Conservation (phyloP, 1,284 basidiomycete species). For the Trichosporon faecale region DNA sequence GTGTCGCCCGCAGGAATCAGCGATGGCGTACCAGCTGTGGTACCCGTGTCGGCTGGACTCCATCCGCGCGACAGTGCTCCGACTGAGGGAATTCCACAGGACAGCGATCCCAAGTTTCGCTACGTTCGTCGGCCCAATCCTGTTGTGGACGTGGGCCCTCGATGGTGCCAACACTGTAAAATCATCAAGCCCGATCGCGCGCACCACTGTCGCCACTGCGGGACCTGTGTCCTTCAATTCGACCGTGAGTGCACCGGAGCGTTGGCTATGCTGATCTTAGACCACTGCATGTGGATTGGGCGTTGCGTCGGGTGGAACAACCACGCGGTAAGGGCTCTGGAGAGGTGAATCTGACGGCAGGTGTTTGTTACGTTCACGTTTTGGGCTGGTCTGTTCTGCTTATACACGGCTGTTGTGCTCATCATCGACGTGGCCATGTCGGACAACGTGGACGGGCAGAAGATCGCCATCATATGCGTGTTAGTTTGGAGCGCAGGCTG, state of each 20-base stretch:
- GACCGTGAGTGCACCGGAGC: slow-evolving; percentile 34
- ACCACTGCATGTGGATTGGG: slow-evolving; percentile 50
- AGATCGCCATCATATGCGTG: slow-evolving; percentile 43
- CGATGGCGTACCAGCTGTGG: too few species aligned
- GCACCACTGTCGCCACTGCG: slow-evolving; percentile 52
- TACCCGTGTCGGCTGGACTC: too few species aligned
- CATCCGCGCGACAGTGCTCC: too few species aligned
- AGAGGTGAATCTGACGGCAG: slow-evolving; percentile 20
- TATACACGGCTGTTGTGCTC: slow-evolving; percentile 38
- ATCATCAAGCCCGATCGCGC: slow-evolving; percentile 50
- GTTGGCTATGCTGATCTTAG: slow-evolving; percentile 16
- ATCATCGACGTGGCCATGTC: slow-evolving; percentile 29
- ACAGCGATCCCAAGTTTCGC: slow-evolving; percentile 12
- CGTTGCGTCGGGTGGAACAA: slow-evolving; percentile 52
- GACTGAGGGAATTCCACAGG: too few species aligned
- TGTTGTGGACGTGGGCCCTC: slow-evolving; percentile 22
- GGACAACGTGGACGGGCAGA: slow-evolving; percentile 39
- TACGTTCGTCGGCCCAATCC: slow-evolving; percentile 38
- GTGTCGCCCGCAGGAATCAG: too few species aligned
- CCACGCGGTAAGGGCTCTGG: slow-evolving; percentile 39
- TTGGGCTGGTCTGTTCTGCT: slow-evolving; percentile 44
- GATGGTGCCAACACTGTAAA: slow-evolving; percentile 47
- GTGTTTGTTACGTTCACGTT: slow-evolving; percentile 49
- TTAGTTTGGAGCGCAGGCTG: slow-evolving; percentile 27
- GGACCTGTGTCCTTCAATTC: slow-evolving; percentile 47